Conservation (phyloP, 1,139 yeast species). For the Hyphopichia burtonii region DNA sequence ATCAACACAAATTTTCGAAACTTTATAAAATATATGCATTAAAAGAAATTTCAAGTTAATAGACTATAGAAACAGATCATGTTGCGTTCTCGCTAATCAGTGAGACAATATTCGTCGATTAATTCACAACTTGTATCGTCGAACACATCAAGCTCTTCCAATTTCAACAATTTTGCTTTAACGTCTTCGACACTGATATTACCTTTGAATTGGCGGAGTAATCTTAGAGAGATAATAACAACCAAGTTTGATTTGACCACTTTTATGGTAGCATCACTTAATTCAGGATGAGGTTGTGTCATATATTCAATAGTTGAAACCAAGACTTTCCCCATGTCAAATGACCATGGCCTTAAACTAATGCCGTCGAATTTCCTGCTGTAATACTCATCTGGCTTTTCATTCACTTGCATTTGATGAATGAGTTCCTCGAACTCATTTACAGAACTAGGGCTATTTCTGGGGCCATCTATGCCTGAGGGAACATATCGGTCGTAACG, state of each 20-base stretch:
- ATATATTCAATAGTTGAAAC: slow-evolving; percentile 14
- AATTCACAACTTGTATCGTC: slow-evolving; percentile 8
- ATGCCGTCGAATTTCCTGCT: slow-evolving; percentile 6
- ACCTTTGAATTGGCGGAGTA: slow-evolving; percentile 2
- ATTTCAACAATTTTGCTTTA: slow-evolving; percentile 10
- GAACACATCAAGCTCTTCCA: slow-evolving; percentile 16
- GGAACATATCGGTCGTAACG: too few species aligned
- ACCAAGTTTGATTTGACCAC: slow-evolving; percentile 3
- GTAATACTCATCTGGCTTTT: slow-evolving; percentile 12
- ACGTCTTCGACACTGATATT: slow-evolving; percentile 4
- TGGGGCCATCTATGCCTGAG: too few species aligned
- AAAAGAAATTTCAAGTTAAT: too few species aligned
- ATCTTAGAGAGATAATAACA: slow-evolving; percentile 4
- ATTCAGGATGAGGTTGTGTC: background rate
- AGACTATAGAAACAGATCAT: too few species aligned
- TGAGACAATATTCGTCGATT: slow-evolving; percentile 6
- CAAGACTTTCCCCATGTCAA: slow-evolving; percentile 12
- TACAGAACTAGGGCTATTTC: background rate
- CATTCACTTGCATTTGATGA: slow-evolving; percentile 3
- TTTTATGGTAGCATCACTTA: slow-evolving; percentile 1
- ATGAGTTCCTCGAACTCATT: slow-evolving; percentile 6
- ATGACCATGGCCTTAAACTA: slow-evolving; percentile 10
- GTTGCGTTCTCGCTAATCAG: too few species aligned
- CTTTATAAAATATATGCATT: too few species aligned
- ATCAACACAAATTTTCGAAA: too few species aligned